Base-by-base conservation (phyloP, 2,329 filamentous ascomycete species). In the Periconia digitata region DNA sequence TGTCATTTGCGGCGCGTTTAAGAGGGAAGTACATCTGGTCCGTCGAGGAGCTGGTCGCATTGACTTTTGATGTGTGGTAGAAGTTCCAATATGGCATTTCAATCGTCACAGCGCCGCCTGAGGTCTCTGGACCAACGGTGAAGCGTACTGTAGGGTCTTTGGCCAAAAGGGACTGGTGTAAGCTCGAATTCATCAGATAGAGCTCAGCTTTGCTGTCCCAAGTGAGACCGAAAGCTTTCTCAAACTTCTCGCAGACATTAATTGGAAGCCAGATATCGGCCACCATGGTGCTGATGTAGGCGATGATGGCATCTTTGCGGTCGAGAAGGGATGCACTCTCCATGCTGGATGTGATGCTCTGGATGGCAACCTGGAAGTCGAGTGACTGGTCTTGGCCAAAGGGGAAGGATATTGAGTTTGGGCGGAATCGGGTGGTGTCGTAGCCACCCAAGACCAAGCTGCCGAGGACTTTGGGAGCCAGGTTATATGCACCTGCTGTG, bases 211-310 rank as follows among this genome's bases (percentile, higher is more conserved):
- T 50, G 13, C 57, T 47, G 51, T 75, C 67, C 57, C 68, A 74
- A 0, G 52, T 53, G 6, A 75, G 56, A n/a, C 69, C 67, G 39
- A 75, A 75, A 0, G 65, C 64, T 6, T 60, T 40, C 40, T 67
- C 67, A 44, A 75, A 74, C 3, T 53, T 42, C 12, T 63, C 44
- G 52, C 70, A 72, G 1, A 59, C 61, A 16, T 61, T 60, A 2
- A 48, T 35, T 2, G 73, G 72, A 6, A 76, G 63, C 72, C 73
- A 75, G 17, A 75, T 68, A 7, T 74, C 62, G 1, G 72, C 53
- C 2, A 74, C 59, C 8, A 70, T 54, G 2, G 69, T 69, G 49
- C 74, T 70, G 43, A 75, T 64, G 44, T 66, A 66, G 7, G 64
- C 56, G 18, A 66, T 57, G 21, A 68, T 60, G n/a, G 27, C 27